Evolutionary conservation across 2,329 filamentous ascomycete genomes (phyloP).

Genomic region (Fusarium xyrophilum): DNA sequence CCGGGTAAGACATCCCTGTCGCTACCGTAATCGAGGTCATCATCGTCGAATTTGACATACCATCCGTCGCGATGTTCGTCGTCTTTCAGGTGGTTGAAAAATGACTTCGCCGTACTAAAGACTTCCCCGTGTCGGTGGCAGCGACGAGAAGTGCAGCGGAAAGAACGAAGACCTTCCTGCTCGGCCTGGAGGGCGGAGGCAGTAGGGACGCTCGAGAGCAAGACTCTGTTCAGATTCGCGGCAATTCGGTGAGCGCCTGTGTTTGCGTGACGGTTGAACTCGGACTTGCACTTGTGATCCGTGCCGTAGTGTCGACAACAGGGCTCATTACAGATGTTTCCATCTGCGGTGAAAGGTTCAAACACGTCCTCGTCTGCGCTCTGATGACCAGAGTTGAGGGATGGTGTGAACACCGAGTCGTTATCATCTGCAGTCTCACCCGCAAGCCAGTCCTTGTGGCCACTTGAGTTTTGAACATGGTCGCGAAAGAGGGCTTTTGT

Average conservation of each 20-base stretch:
- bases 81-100: constrained; percentile 20
- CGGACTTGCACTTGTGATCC: constrained; percentile 29
- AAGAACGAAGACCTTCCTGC: constrained; percentile 26
- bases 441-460: not conserved
- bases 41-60: not conserved
- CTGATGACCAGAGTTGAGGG: not conserved
- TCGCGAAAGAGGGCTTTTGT: constrained; percentile 9
- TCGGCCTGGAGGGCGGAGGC: constrained; percentile 10
- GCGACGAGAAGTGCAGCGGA: constrained; percentile 19
- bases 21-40: not conserved
- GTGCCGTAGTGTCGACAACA: constrained; percentile 26
- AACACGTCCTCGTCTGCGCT: not conserved
- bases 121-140: constrained; percentile 17
- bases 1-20: not conserved
- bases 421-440: not conserved
- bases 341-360: not conserved
- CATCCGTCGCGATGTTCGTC: constrained; percentile 5
- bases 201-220: not conserved
- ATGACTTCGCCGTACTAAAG: constrained; percentile 4
- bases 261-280: constrained; percentile 25
- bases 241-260: constrained; percentile 24
- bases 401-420: not conserved
- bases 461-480: not conserved
- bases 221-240: not conserved
- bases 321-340: constrained; percentile 19